Percentiles rank a stretch among this genome's conserved stretches.
Conservation (phyloP, 192 early-diverging fungal genomes). For the Podila horticola region DNA sequence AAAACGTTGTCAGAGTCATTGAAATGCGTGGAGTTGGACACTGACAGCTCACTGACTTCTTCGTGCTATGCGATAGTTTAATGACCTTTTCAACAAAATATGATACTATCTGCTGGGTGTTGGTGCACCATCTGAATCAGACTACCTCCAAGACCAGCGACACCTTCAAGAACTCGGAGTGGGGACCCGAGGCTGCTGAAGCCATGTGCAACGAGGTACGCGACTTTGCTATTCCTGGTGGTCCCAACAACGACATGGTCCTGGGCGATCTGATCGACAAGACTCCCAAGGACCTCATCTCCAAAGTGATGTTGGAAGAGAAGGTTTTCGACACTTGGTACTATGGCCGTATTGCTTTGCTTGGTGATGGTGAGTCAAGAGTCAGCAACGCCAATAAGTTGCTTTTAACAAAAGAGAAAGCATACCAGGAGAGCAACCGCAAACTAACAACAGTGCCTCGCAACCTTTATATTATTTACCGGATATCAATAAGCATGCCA, state of each 20-base stretch:
- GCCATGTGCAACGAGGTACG: conserved; percentile 35
- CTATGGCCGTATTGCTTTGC: conserved; percentile 10
- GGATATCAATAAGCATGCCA: neutral
- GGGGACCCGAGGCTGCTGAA: conserved; percentile 30
- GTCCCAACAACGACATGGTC: conserved; percentile 1
- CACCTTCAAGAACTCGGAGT: conserved; percentile 28
- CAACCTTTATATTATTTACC: too few relatives aligned
- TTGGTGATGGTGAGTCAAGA: conserved; percentile 26
- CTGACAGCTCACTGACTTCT: neutral
- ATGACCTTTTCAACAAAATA: conserved; percentile 25
- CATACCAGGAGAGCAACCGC: too few relatives aligned
- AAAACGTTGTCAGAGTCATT: too few relatives aligned
- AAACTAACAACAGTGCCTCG: too few relatives aligned
- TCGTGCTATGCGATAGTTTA: neutral
- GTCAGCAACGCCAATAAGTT: too few relatives aligned
- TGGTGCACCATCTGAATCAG: conserved; percentile 18
- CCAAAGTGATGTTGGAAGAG: conserved; percentile 44
- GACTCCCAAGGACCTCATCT: conserved; percentile 25
- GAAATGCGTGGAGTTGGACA: too few relatives aligned
- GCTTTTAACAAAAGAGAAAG: too few relatives aligned
- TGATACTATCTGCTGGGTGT: conserved; percentile 32
- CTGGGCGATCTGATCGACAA: conserved; percentile 26
- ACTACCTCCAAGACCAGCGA: conserved; percentile 8
- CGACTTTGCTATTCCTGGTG: conserved; percentile 11
- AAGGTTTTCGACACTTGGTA: conserved; percentile 37